Evolutionary conservation across 768 basidiomycete genomes (phyloP).

Genomic region (Rhizopogon rudus): DNA sequence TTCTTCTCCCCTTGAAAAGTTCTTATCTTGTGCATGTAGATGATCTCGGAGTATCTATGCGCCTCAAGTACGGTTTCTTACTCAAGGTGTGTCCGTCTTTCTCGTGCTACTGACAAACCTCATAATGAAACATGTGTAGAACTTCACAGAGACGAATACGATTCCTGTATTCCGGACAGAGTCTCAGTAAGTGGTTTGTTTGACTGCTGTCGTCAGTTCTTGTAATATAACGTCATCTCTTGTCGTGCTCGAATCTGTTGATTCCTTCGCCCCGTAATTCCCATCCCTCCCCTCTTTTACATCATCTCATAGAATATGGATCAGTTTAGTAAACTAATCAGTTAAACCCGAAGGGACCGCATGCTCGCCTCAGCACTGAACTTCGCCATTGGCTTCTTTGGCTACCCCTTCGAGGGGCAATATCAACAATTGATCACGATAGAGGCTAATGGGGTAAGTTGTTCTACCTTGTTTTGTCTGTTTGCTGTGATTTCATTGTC

Average conservation of each 20-base stretch:
- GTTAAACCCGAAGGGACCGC: constrained; percentile 47
- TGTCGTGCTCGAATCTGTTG: neutral
- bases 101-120: neutral
- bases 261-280: neutral
- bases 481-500: neutral
- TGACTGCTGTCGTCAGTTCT: neutral
- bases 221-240: neutral
- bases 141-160: constrained; percentile 53
- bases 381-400: constrained; percentile 73
- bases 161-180: constrained; percentile 79
- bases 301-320: neutral
- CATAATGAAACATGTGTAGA: constrained; percentile 30
- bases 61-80: constrained; percentile 76
- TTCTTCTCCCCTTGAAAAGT: neutral
- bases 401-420: constrained; percentile 64
- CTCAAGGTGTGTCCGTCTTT: constrained; percentile 39
- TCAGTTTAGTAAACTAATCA: neutral
- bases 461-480: constrained; percentile 15
- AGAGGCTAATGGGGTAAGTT: constrained; percentile 52
- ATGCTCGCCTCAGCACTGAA: constrained; percentile 63
- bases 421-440: constrained; percentile 78
- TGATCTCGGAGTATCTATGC: constrained; percentile 65
- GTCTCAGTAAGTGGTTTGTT: constrained; percentile 46
- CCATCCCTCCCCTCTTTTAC: neutral
- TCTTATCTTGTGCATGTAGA: constrained; percentile 26